Conservation (phyloP, 78 protist species). For the Chrysochromulina parva region DNA sequence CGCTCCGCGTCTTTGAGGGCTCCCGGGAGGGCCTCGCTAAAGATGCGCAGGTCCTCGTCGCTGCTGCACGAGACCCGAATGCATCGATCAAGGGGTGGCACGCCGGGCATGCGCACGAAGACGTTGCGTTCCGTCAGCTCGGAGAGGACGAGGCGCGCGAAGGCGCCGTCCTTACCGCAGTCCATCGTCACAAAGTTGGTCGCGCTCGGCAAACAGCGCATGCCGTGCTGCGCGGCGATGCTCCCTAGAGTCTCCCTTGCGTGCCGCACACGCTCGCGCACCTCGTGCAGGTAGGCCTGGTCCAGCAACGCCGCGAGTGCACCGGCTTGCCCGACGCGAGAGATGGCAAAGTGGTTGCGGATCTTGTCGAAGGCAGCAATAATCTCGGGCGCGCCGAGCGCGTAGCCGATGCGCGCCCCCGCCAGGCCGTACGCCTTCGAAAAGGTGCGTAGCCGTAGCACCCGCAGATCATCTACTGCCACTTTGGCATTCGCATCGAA, state of each 20-base stretch:
- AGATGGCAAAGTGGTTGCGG: background rate
- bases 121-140: background rate
- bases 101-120: conserved; percentile 20
- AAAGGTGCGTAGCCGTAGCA: background rate
- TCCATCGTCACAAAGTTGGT: conserved; percentile 20
- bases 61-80: background rate
- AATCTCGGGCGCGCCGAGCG: background rate
- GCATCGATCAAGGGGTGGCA: background rate
- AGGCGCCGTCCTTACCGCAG: background rate
- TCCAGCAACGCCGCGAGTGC: background rate
- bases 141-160: background rate
- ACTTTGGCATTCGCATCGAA: background rate
- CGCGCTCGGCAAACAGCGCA: background rate
- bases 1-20: background rate
- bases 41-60: background rate
- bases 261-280: background rate
- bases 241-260: background rate
- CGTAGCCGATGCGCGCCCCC: conserved; percentile 14
- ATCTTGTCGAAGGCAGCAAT: background rate
- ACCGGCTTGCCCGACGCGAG: background rate
- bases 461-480: background rate
- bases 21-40: background rate
- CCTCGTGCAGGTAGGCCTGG: background rate
- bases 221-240: background rate
- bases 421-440: conserved; percentile 13